Evolutionary conservation across 208 protist genomes (phyloP).

Genomic region (Leptomonas pyrrhocoris): DNA sequence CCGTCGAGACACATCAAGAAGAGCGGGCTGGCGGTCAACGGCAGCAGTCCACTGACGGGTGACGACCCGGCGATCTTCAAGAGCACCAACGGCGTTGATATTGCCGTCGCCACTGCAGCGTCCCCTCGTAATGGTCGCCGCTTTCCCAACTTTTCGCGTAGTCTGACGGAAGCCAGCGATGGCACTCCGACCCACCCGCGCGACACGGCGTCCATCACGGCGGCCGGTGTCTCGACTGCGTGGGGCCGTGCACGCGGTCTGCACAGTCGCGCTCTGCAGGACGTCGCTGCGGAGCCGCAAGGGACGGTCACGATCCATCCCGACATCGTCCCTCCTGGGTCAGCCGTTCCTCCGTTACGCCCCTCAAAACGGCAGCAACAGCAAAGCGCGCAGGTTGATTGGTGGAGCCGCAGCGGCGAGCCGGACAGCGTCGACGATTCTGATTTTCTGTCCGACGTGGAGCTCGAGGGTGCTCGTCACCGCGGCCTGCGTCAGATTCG

Average conservation of each 20-base stretch:
- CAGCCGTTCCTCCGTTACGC: neutral
- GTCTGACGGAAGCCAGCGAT: neutral
- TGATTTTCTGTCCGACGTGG: slow-evolving; percentile 33
- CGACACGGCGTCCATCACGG: neutral
- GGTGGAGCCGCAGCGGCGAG: slow-evolving; percentile 2
- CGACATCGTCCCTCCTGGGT: neutral
- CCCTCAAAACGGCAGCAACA: neutral
- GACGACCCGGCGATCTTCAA: neutral
- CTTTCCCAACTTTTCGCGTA: slow-evolving; percentile 12
- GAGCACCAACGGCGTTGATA: neutral
- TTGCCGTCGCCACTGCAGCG: neutral
- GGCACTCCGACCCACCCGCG: neutral
- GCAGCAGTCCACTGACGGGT: neutral
- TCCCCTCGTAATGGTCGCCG: neutral
- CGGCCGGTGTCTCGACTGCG: neutral
- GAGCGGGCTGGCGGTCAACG: neutral
- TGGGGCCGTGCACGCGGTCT: slow-evolving; percentile 6
- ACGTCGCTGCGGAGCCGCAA: neutral
- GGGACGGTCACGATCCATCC: slow-evolving; percentile 4
- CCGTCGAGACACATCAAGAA: neutral
- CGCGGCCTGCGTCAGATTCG: slow-evolving; percentile 22
- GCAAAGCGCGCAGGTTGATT: neutral
- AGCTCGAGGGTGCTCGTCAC: slow-evolving; percentile 19
- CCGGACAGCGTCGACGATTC: slow-evolving; percentile 14
- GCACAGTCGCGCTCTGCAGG: neutral